A percentile compares a stretch with the other conserved stretches of the same genome.
Evolutionary conservation across 2,329 filamentous ascomycete species (phyloP).

Genomic region (Rutstroemia sp.): DNA sequence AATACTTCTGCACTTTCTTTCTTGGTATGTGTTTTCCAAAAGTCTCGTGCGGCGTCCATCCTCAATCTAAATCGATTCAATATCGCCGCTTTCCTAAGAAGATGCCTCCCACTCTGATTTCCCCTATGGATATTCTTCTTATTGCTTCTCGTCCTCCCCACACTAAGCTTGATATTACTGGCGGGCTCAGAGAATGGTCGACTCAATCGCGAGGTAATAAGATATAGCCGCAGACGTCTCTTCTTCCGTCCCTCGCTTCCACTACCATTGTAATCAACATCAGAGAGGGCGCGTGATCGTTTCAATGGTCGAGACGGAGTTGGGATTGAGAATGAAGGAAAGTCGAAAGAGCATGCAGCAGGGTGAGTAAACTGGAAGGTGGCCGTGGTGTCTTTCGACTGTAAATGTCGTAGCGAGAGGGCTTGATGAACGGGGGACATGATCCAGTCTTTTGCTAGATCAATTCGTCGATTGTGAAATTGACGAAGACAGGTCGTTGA

Average conservation of each 20-base stretch:
- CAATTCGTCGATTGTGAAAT: too few species aligned
- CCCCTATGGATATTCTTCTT: constrained; percentile 33
- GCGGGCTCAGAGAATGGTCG: constrained; percentile 62
- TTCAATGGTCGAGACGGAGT: constrained; percentile 25
- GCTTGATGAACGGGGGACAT: too few species aligned
- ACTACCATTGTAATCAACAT: constrained; percentile 26
- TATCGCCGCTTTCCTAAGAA: constrained; percentile 57
- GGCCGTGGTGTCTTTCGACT: constrained; percentile 9
- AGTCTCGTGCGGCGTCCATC: constrained; percentile 30
- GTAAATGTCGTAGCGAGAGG: too few species aligned
- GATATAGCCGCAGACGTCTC: constrained; percentile 51
- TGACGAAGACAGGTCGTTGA: too few species aligned
- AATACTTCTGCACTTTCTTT: constrained; percentile 11
- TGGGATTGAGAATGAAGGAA: constrained; percentile 5
- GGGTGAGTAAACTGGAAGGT: constrained; percentile 10
- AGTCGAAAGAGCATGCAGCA: not conserved
- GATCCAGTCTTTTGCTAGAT: too few species aligned
- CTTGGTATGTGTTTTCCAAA: constrained; percentile 19
- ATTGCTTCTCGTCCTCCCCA: constrained; percentile 39
- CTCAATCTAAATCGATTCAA: constrained; percentile 52
- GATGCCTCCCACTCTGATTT: constrained; percentile 6
- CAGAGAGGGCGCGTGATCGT: constrained; percentile 28
- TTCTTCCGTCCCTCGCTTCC: constrained; percentile 46
- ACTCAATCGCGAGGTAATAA: constrained; percentile 65
- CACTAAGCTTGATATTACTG: constrained; percentile 52